phyloP scores from a whole-genome alignment of 768 basidiomycete species.

The Podaxis sp. region DNA sequence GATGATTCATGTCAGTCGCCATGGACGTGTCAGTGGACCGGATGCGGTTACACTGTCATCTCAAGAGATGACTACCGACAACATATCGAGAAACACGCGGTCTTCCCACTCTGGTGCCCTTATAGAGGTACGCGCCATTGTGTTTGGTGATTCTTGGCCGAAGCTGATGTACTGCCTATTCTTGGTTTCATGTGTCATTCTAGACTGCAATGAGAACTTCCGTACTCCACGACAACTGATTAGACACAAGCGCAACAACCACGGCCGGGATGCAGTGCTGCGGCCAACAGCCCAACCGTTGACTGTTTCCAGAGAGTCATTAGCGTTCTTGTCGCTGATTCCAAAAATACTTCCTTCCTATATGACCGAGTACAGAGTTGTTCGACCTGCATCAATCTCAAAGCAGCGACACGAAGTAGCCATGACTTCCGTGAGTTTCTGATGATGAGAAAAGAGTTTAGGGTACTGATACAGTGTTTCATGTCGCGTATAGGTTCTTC shows the following conservation, averaged over 20 bases:
- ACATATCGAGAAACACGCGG: slow-evolving; percentile 58
- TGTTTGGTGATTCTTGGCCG: slow-evolving; percentile 1
- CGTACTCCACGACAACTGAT: slow-evolving; percentile 45
- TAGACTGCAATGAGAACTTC: slow-evolving; percentile 57
- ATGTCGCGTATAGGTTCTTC: slow-evolving; percentile 38
- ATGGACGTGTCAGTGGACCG: slow-evolving; percentile 55
- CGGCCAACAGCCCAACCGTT: slow-evolving; percentile 46
- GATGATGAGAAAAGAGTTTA: not conserved
- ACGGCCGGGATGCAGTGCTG: slow-evolving; percentile 23
- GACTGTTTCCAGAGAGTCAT: not conserved
- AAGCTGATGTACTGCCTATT: slow-evolving; percentile 17
- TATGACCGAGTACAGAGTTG: slow-evolving; percentile 42
- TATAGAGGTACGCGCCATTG: slow-evolving; percentile 44
- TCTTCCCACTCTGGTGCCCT: slow-evolving; percentile 42
- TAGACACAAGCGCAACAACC: slow-evolving; percentile 37
- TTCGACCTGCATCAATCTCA: slow-evolving; percentile 47
- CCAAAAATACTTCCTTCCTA: slow-evolving; percentile 45
- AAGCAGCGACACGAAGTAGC: slow-evolving; percentile 49
- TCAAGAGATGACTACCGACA: slow-evolving; percentile 31
- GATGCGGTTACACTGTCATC: slow-evolving; percentile 48
- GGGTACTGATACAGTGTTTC: not conserved
- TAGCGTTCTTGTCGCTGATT: not conserved
- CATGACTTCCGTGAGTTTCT: slow-evolving; percentile 51
- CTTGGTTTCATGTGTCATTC: not conserved
- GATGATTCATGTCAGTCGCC: slow-evolving; percentile 26